Percentiles rank a stretch among this genome's conserved stretches.
These are phyloP conservation scores for Ilyonectria mors-panacis DNA, from an alignment of 2,329 filamentous ascomycete species.

Conservation along the genomic window DNA sequence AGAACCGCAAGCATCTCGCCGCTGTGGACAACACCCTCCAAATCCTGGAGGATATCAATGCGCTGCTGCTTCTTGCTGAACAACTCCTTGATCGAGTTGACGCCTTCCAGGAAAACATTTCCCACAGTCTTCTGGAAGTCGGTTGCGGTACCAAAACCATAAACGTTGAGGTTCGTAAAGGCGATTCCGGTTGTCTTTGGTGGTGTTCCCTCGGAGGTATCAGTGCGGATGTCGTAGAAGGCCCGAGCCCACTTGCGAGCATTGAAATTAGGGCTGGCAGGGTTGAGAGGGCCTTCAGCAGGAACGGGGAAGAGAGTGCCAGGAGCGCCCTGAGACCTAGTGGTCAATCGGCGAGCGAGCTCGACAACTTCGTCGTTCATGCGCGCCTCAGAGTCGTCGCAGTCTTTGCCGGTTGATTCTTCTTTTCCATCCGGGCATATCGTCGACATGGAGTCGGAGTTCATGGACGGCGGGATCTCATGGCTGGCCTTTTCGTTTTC, in stretches of 20 bases:
- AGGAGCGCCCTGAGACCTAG: slow-evolving; percentile 22
- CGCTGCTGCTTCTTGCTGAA: slow-evolving; percentile 67
- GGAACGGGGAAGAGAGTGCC: slow-evolving; percentile 41
- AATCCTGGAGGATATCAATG: slow-evolving; percentile 75
- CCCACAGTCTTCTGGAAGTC: slow-evolving; percentile 77
- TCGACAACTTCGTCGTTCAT: slow-evolving; percentile 26
- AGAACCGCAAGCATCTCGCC: slow-evolving; percentile 82
- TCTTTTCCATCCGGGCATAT: slow-evolving; percentile 6
- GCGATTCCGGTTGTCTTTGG: slow-evolving; percentile 74
- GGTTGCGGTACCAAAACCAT: slow-evolving; percentile 74
- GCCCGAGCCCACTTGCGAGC: slow-evolving; percentile 61
- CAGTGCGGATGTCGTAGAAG: slow-evolving; percentile 43
- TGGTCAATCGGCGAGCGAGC: slow-evolving; percentile 34
- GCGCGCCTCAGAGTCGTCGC: slow-evolving; percentile 7
- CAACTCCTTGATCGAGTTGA: slow-evolving; percentile 59
- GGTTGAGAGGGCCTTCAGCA: slow-evolving; percentile 51
- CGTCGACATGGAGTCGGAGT: slow-evolving; percentile 8
- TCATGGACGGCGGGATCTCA: slow-evolving; percentile 9
- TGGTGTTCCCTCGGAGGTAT: slow-evolving; percentile 59
- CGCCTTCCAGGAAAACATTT: slow-evolving; percentile 67
- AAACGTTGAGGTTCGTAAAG: slow-evolving; percentile 75
- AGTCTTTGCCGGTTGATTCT: neutral
- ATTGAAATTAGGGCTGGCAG: slow-evolving; percentile 57
- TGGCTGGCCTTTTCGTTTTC: slow-evolving; percentile 9
- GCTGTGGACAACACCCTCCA: slow-evolving; percentile 75